phyloP scores from a whole-genome alignment of 2,329 filamentous ascomycete genomes.

The Alternaria sp. region DNA sequence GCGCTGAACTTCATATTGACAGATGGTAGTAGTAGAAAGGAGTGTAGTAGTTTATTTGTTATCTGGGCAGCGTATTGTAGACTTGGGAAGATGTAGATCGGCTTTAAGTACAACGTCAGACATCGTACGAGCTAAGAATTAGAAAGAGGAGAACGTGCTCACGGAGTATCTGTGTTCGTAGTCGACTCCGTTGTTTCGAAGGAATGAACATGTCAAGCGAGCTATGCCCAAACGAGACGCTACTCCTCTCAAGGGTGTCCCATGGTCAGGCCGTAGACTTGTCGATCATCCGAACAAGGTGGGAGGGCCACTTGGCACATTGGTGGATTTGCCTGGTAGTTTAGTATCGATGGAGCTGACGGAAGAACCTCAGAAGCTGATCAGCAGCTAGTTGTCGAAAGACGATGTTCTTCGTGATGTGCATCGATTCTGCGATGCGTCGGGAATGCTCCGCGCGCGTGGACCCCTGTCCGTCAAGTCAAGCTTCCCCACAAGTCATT shows the following conservation, averaged over 20 bases:
- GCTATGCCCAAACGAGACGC: constrained; percentile 8
- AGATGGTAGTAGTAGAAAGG: not conserved
- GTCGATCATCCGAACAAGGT: not conserved
- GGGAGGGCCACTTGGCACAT: constrained; percentile 7
- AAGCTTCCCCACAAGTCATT: constrained; percentile 15
- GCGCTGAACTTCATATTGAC: constrained; percentile 40
- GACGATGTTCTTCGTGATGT: not conserved
- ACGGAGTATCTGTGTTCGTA: constrained; percentile 9
- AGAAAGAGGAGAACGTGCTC: constrained; percentile 12
- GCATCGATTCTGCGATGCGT: not conserved
- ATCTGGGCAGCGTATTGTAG: not conserved
- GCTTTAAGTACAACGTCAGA: constrained; percentile 20
- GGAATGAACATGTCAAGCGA: constrained; percentile 7
- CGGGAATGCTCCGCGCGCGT: constrained; percentile 9
- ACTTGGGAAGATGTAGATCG: not conserved
- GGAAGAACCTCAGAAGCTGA: constrained; percentile 6
- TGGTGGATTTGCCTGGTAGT: constrained; percentile 16
- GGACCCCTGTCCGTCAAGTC: not conserved
- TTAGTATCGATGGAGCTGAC: constrained; percentile 10
- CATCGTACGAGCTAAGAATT: constrained; percentile 1
- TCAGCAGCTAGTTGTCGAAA: not conserved
- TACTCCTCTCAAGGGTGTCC: constrained; percentile 3
- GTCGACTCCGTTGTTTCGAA: constrained; percentile 6
- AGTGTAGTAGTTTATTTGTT: not conserved
- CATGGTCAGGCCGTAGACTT: not conserved